Base-by-base conservation (phyloP, 768 basidiomycete species). In the Mycena indigotica region DNA sequence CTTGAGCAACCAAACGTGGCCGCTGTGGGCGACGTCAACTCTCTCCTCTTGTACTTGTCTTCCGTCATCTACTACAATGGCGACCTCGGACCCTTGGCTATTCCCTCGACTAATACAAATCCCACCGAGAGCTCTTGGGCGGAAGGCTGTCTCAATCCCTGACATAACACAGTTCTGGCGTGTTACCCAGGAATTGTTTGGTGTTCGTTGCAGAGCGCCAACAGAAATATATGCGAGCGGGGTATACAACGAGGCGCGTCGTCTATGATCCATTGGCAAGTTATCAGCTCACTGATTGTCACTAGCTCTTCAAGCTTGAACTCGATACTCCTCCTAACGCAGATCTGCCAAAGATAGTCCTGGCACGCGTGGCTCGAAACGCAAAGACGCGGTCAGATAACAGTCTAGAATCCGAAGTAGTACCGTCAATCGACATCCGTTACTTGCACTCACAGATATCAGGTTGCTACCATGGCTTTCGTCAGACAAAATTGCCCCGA, bases 401-500 rank as follows among this genome's bases (percentile, higher is more conserved):
- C 32, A 65, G 64, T 39, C 29, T 67, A 41, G 66, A 67, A 55
- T 67, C 66, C 3, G 66, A 67, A 60, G 66, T 65, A 5, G 16
- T n/a, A n/a, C 10, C 17, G 32, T 35, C 32, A 17, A 17, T 35
- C 32, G 32, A 8, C 32, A 8, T 35, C 10, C 32, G 60, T 39
- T 17, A 23, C 26, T 19, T 40, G 41, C 4, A 5, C 12, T 3
- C 29, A 52, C 21, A 3, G 3, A n/a, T n/a, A 17, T 35, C 17
- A 68, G 62, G 57, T 67, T 26, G 65, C 65, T n/a, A 67, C 66
- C 1, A 65, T 69, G 65, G 63, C 62, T 24, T 67, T 66, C 32
- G 62, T 69, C 39, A 30, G 59, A 28, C 61, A 63, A n/a, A 40
- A 53, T 26, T 63, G 58, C 28, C 56, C 66, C 16, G 19, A 49